Base-by-base conservation (phyloP, 257 asterid species). In the Anisodus acutangulus region DNA sequence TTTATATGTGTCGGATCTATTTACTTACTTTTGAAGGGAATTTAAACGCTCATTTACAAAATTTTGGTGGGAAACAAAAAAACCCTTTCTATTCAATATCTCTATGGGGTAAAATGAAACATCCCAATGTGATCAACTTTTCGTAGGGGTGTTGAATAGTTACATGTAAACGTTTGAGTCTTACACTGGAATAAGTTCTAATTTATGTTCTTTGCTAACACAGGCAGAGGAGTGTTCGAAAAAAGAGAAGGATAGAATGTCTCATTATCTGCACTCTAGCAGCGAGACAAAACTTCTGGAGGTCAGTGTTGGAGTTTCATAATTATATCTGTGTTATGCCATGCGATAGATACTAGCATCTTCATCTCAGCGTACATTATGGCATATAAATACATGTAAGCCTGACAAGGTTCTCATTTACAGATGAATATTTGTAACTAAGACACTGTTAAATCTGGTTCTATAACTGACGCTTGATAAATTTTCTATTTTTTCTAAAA, bases 141-240 rank as follows among this genome's bases (percentile, higher is more conserved):
- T 22, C 26, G 26, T 22, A 22, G 26, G 26, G 26, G 26, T 22
- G 0, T 22, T 22, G 26, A 22, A 22, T 22, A 22, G 26, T 22
- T 22, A 22, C 26, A 22, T 0, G 26, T 22, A 22, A 22, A 22
- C 26, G 26, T 22, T 22, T 22, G 26, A 0, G 26, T 22, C 26
- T 22, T 41, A 79, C 59, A 41, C 79, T 35, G 10, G 39, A 62
- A 51, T 41, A 58, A 10, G 71, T 82, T 85, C 63, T 84, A 78
- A 83, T 64, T 22, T n/a, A 47, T 39, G 43, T 85, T 84, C 60
- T 51, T 76, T n/a, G 76, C 39, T 85, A 16, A 66, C 87, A 78
- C 86, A 92, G 95, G 92, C 93, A 35, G 95, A 92, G 89, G 92
- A 90, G 71, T 89, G 92, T 64, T 87, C 90, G 88, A 87, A 80